Evolutionary conservation across 2,329 filamentous ascomycete species (phyloP).

Genomic region (Colletotrichum sublineola): DNA sequence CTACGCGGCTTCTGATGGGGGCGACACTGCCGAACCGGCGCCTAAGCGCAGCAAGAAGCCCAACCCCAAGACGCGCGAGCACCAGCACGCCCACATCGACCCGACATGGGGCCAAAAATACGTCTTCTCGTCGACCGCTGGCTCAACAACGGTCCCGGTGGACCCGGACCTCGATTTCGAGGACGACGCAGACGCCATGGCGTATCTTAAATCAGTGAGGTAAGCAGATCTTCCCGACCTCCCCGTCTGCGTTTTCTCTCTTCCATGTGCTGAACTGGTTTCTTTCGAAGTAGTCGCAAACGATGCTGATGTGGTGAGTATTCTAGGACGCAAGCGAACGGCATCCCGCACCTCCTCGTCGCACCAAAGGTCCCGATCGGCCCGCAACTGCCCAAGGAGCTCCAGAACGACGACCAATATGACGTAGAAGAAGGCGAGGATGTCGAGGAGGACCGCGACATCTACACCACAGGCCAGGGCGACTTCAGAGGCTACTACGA

Average conservation of each 20-base stretch:
- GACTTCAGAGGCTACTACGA: constrained; percentile 76
- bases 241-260: constrained; percentile 8
- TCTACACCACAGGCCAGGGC: constrained; percentile 63
- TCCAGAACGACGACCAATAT: constrained; percentile 49
- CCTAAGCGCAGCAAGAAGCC: constrained; percentile 46
- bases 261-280: constrained; percentile 48
- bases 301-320: constrained; percentile 66
- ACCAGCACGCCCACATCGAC: constrained; percentile 65
- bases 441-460: constrained; percentile 54
- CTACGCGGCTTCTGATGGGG: constrained; percentile 49
- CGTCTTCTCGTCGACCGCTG: constrained; percentile 75
- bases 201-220: constrained; percentile 80
- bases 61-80: constrained; percentile 52
- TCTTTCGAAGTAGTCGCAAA: constrained; percentile 11
- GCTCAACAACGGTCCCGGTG: constrained; percentile 57
- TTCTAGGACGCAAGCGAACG: constrained; percentile 78
- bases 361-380: constrained; percentile 69
- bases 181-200: constrained; percentile 75
- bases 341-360: constrained; percentile 79
- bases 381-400: constrained; percentile 61
- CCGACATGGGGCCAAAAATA: constrained; percentile 79
- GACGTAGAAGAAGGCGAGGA: constrained; percentile 48
- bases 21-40: constrained; percentile 46
- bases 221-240: constrained; percentile 57
- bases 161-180: constrained; percentile 76